Evolutionary conservation across 805 yeast species (phyloP).

Genomic region (Lipomyces lipofer): DNA sequence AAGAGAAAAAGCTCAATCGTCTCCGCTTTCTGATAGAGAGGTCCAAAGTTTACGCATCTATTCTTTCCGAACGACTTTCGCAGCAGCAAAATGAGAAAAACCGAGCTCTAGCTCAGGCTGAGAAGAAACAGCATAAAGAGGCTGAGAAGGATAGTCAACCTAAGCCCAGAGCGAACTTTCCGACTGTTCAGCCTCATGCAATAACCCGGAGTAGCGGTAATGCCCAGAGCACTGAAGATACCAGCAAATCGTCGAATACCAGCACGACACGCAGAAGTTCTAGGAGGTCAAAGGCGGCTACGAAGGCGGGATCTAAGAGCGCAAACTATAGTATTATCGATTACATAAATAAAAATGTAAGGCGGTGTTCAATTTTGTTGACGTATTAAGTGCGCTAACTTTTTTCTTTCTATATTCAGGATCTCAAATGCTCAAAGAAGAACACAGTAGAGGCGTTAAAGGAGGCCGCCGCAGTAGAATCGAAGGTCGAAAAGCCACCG

Average conservation of each 20-base stretch:
- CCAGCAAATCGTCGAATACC: neutral
- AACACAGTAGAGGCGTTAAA: neutral
- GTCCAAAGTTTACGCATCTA: constrained; percentile 82
- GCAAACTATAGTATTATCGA: constrained; percentile 13
- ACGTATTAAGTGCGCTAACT: too few species aligned
- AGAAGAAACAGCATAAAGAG: constrained; percentile 3
- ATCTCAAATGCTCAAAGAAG: too few species aligned
- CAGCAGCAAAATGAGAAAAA: constrained; percentile 28
- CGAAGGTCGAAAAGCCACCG: constrained; percentile 4
- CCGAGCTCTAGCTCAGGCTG: constrained; percentile 7
- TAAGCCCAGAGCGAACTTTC: neutral
- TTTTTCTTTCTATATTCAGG: neutral
- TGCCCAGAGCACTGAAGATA: too few species aligned
- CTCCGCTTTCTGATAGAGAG: constrained; percentile 77
- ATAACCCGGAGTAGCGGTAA: neutral
- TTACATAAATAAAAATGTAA: constrained; percentile 3
- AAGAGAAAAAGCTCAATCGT: constrained; percentile 62
- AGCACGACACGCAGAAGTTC: neutral
- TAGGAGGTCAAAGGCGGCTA: neutral
- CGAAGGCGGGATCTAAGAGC: neutral
- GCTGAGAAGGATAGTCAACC: neutral
- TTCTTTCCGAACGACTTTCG: constrained; percentile 73
- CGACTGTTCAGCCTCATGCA: neutral
- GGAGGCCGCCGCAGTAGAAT: constrained; percentile 1
- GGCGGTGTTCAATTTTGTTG: too few species aligned